Evolutionary conservation across 768 basidiomycete genomes (phyloP).

Genomic region (Leccinum rimulosum): DNA sequence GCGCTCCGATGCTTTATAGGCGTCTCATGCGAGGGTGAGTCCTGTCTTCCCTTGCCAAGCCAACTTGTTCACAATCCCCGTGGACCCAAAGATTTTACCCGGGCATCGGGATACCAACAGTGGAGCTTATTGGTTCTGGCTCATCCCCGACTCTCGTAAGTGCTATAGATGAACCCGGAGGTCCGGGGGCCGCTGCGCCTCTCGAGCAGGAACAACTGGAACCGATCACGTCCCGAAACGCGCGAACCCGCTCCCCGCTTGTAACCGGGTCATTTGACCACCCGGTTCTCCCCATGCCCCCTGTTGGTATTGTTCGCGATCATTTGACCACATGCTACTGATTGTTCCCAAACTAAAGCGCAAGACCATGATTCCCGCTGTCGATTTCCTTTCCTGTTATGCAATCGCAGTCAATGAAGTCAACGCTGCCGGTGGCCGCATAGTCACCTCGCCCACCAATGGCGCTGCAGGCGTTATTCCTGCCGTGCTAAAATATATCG

Average conservation of each 20-base stretch:
- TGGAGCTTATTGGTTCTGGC: slow-evolving; percentile 37
- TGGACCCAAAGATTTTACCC: slow-evolving; percentile 47
- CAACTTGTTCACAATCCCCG: slow-evolving; percentile 20
- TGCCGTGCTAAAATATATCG: slow-evolving; percentile 84
- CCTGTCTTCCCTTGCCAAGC: background rate
- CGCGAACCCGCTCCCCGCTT: slow-evolving; percentile 30
- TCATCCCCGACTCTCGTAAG: slow-evolving; percentile 14
- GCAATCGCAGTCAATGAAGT: slow-evolving; percentile 96
- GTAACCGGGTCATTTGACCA: slow-evolving; percentile 82
- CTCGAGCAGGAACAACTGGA: slow-evolving; percentile 4
- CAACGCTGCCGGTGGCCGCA: slow-evolving; percentile 88
- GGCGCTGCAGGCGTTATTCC: slow-evolving; percentile 95
- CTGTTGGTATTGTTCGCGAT: slow-evolving; percentile 46
- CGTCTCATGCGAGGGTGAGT: slow-evolving; percentile 85
- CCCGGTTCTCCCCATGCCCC: slow-evolving; percentile 75
- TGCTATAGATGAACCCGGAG: slow-evolving; percentile 26
- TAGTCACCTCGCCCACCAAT: slow-evolving; percentile 93
- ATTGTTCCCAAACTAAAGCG: slow-evolving; percentile 42
- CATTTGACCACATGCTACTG: background rate
- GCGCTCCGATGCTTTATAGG: slow-evolving; percentile 87
- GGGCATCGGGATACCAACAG: slow-evolving; percentile 37
- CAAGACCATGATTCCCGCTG: slow-evolving; percentile 84
- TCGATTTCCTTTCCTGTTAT: slow-evolving; percentile 92
- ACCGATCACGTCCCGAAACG: background rate
- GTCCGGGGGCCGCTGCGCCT: background rate